phyloP scores from a whole-genome alignment of 345 rosid species.

The Aethionema arabicum region DNA sequence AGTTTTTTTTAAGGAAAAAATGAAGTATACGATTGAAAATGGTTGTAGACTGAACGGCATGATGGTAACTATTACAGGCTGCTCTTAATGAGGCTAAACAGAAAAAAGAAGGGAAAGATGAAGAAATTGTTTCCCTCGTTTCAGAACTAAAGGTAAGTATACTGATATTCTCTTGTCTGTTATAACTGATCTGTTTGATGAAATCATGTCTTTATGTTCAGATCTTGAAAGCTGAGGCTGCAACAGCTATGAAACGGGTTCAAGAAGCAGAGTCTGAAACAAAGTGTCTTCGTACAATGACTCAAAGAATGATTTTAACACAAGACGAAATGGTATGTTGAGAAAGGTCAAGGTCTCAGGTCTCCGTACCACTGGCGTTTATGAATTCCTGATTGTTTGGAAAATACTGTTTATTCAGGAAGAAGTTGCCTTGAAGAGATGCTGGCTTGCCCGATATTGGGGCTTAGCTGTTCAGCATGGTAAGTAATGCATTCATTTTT shows the following conservation, averaged over 20 bases:
- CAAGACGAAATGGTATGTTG: constrained; percentile 84
- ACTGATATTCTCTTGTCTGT: constrained; percentile 17
- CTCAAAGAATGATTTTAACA: constrained; percentile 87
- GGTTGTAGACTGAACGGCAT: constrained; percentile 10
- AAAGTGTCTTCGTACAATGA: constrained; percentile 73
- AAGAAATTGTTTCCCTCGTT: constrained; percentile 62
- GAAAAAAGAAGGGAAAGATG: constrained; percentile 65
- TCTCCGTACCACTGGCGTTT: constrained; percentile 9
- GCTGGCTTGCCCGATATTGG: constrained; percentile 99
- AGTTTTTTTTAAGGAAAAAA: too few relatives aligned
- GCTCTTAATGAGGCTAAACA: constrained; percentile 81
- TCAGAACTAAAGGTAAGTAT: constrained; percentile 68
- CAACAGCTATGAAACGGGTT: constrained; percentile 55
- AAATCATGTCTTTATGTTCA: constrained; percentile 35
- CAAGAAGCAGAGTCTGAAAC: constrained; percentile 83
- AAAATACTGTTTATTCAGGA: constrained; percentile 51
- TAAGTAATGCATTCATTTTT: constrained; percentile 33
- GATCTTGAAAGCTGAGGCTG: constrained; percentile 71
- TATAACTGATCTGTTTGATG: constrained; percentile 10
- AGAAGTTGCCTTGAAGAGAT: constrained; percentile 97
- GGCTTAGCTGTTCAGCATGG: constrained; percentile 88
- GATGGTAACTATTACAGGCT: constrained; percentile 49
- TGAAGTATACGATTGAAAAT: too few relatives aligned
- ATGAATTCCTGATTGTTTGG: constrained; percentile 29
- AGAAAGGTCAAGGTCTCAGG: constrained; percentile 6